Base-by-base conservation (phyloP, 179 eudicot genomes). In the Patellifolia procumbens region DNA sequence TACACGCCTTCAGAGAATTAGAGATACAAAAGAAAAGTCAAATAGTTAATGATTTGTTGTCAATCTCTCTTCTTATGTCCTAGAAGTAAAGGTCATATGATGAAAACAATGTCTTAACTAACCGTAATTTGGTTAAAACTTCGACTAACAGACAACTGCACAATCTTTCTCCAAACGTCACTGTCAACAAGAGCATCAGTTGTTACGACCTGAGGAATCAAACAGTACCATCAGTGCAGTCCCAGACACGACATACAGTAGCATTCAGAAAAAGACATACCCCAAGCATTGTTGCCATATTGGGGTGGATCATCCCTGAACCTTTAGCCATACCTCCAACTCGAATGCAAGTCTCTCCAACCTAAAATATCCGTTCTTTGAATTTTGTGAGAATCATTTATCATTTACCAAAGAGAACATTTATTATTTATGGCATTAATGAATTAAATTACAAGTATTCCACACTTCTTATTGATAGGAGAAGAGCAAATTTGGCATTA, bases 241-340 rank as follows among this genome's bases (percentile, higher is more conserved):
- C 49, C 12, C 2, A 39, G 49, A 43, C 39, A 79, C 31, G 69
- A 39, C 5, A 72, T 60, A 81, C n/a, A 55, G 63, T 24, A 74
- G 79, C 56, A 55, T 59, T 61, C 74, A 71, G 63, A 51, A 51
- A 75, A 45, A 71, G 70, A 82, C 93, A 75, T 91, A 95, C 99
- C 72, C 97, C 97, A 79, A 95, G 99, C 97, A 95, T 83, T 43
- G 99, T 95, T 19, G 97, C 99, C 99, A 95, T 95, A 78, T 95
- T 91, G 35, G 99, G 99, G 84, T 95, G 99, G 83, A 95, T 95
- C 99, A 95, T 95, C 51, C 99, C 99, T 65, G 99, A 95, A 74
- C 99, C 99, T 86, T 95, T 95, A 65, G 99, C 99, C 99, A 95
- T 95, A 73, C 99, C 99, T 48, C 99, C 99, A 62, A 93, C 62